Conservation (phyloP, 495 filamentous ascomycete species). For the Articulospora tetracladia region DNA sequence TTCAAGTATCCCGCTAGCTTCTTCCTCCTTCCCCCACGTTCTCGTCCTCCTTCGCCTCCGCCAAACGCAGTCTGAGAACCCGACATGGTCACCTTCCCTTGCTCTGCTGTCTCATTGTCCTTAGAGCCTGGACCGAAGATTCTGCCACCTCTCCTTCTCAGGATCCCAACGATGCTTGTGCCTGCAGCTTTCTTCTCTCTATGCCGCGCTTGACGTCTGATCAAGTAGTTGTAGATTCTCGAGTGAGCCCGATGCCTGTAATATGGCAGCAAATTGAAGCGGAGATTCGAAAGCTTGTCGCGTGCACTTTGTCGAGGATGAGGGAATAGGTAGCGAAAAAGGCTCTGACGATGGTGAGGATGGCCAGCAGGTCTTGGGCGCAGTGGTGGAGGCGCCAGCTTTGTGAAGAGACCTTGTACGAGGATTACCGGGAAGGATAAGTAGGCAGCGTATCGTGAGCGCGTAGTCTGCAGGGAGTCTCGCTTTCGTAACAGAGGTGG, state of each 20-base stretch:
- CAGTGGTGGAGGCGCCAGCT: conserved; percentile 18
- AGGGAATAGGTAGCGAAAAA: conserved; percentile 26
- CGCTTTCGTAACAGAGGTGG: too few species aligned
- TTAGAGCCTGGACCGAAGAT: conserved; percentile 23
- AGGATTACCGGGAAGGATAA: not conserved
- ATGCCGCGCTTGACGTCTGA: conserved; percentile 56
- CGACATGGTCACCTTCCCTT: conserved; percentile 26
- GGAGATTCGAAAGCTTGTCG: conserved; percentile 60
- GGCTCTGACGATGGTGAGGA: conserved; percentile 23
- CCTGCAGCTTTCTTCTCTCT: conserved; percentile 37
- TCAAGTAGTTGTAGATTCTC: conserved; percentile 68
- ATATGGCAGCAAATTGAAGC: conserved; percentile 67
- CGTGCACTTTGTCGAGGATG: conserved; percentile 29
- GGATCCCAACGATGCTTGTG: conserved; percentile 45
- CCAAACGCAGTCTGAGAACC: conserved; percentile 15
- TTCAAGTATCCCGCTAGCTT: conserved; percentile 83
- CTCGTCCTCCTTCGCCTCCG: conserved; percentile 32
- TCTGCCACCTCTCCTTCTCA: conserved; percentile 44
- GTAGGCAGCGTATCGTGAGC: not conserved
- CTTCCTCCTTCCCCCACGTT: conserved; percentile 66
- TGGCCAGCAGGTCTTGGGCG: conserved; percentile 21
- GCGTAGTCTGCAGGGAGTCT: too few species aligned
- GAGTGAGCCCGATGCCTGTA: conserved; percentile 67
- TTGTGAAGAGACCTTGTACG: conserved; percentile 3
- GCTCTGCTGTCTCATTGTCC: conserved; percentile 19